Evolutionary conservation across 2,329 filamentous ascomycete species (phyloP).

Genomic region (Helotiales sp.): DNA sequence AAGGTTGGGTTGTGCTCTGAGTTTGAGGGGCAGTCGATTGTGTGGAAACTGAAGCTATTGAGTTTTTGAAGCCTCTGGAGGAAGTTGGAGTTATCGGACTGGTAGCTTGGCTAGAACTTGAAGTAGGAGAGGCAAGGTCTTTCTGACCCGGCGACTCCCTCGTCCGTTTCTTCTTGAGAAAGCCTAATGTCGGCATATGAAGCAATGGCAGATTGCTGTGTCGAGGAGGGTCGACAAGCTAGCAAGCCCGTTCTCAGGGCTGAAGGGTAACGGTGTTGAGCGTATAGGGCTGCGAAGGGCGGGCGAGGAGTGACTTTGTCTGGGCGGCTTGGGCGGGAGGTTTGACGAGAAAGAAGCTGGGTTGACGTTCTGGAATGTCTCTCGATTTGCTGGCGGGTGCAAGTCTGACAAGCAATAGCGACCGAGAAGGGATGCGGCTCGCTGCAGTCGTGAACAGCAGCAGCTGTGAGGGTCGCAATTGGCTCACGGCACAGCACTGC

Average conservation of each 20-base stretch:
- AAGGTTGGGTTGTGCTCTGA: constrained; percentile 29
- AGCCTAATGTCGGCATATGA: constrained; percentile 88
- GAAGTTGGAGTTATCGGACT: constrained; percentile 62
- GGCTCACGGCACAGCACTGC: constrained; percentile 5
- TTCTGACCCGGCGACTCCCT: constrained; percentile 76
- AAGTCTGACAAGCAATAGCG: constrained; percentile 12
- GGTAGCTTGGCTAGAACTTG: constrained; percentile 64
- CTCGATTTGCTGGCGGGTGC: constrained; percentile 18
- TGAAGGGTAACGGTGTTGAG: constrained; percentile 28
- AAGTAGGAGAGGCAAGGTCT: constrained; percentile 66
- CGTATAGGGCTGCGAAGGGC: not conserved
- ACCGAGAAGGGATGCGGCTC: constrained; percentile 24
- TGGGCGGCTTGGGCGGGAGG: not conserved
- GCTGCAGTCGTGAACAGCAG: constrained; percentile 22
- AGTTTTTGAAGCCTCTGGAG: constrained; percentile 47
- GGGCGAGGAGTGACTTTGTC: not conserved
- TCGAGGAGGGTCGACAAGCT: constrained; percentile 31
- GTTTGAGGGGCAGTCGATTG: constrained; percentile 35
- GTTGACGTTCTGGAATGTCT: constrained; percentile 28
- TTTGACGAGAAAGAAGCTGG: constrained; percentile 12
- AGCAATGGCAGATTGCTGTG: constrained; percentile 28
- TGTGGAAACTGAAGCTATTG: constrained; percentile 41
- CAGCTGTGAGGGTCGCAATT: constrained; percentile 19
- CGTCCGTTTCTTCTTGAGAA: constrained; percentile 98
- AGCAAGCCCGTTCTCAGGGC: constrained; percentile 24